Evolutionary conservation across 805 yeast genomes (phyloP), one percentile per base, ranked within the genome.

Genomic region (Pichia ethanolica): DNA sequence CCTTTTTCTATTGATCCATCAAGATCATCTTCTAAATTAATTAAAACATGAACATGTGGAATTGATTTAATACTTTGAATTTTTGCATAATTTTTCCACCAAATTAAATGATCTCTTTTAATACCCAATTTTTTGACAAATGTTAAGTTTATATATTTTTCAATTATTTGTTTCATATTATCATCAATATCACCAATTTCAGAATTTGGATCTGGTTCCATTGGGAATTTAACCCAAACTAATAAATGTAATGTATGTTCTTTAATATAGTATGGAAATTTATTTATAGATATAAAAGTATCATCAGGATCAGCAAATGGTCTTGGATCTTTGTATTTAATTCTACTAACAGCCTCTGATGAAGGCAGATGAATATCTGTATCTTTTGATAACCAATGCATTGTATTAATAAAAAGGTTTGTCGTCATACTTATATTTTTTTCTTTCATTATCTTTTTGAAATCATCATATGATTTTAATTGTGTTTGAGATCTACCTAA

Each of bases 71-170:
- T 82, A 60, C 89, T 82, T 61, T 86, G 93, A 39, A 86, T 62
- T 7, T 75, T 71, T 7, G 82, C 75, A 78, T 86, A 84, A 60
- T 86, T 86, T 55, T 84, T 74, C 63, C 85, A 86, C 91, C 91
- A 85, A 2, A 71, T 60, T 41, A 76, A 57, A 38, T 76, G 65
- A 5, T 71, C 67, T 30, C 69, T 58, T 7, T 64, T 58, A 13
- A 71, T 60, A 9, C 72, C 74, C 38, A 78, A 65, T 34, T 67
- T 66, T 32, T 70, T 63, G n/a, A 72, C 66, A 50, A 84, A 75
- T 5, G 83, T 81, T 45, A 65, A 62, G 4, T 68, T 59, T 10
- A 85, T 67, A 49, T 76, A 75, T 26, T 52, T 55, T 44, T 75
- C 74, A 9, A 82, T 77, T 3, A 66, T 50, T 0, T 49, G 53